Conservation (phyloP, 164 flowering plant genomes). For the Vitis rotundifolia region DNA sequence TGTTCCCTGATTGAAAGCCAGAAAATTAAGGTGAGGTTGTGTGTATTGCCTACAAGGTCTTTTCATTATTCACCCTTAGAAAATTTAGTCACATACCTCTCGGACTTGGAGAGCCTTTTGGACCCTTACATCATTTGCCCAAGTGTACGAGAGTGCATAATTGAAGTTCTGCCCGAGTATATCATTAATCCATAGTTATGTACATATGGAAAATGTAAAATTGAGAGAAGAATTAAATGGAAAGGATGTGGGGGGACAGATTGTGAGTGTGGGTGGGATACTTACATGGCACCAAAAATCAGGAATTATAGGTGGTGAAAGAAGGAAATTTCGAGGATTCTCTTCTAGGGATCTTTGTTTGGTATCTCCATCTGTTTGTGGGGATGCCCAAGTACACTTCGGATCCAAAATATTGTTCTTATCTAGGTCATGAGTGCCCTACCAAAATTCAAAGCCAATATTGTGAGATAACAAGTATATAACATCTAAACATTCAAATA, state of each 20-base stretch:
- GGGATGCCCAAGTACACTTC: constrained; percentile 13
- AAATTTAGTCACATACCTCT: constrained; percentile 3
- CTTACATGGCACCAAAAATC: constrained; percentile 19
- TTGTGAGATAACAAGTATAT: no score
- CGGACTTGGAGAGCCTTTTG: constrained; percentile 14
- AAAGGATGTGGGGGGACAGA: no score
- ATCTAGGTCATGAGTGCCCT: no score
- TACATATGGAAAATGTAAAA: no score
- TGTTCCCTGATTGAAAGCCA: constrained; percentile 9
- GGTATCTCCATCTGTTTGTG: neutral
- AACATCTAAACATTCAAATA: no score
- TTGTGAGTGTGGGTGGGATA: no score
- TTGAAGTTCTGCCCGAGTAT: constrained; percentile 24
- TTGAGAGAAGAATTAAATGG: no score
- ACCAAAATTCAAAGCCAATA: no score
- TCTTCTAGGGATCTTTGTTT: constrained; percentile 15
- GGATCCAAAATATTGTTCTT: constrained; percentile 20
- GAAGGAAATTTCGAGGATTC: constrained; percentile 7
- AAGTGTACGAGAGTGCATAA: constrained; percentile 13
- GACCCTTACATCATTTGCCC: constrained; percentile 20
- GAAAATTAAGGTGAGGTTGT: no score
- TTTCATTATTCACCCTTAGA: neutral
- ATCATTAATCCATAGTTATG: no score
- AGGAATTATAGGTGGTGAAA: constrained; percentile 6
- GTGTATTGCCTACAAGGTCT: no score